These are phyloP conservation scores for Phaeosphaeria sp. DNA, from an alignment of 2,329 filamentous ascomycete genomes.

Conservation along the genomic window DNA sequence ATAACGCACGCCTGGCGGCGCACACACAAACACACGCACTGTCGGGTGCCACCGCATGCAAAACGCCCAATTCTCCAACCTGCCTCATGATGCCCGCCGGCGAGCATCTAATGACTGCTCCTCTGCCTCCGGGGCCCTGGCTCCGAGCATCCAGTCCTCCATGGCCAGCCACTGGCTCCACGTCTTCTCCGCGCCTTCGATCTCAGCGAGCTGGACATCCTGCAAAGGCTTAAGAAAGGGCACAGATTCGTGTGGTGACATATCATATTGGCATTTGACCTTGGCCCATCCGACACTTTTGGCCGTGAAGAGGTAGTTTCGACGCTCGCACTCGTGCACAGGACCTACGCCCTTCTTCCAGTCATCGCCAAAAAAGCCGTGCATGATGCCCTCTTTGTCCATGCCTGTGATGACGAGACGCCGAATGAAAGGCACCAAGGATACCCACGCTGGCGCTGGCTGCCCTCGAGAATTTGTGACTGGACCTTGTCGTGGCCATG, in stretches of 20 bases:
- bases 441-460: slow-evolving; percentile 59
- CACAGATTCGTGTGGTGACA: slow-evolving; percentile 79
- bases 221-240: slow-evolving; percentile 88
- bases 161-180: slow-evolving; percentile 97
- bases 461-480: slow-evolving; percentile 47
- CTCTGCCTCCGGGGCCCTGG: slow-evolving; percentile 66
- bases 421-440: slow-evolving; percentile 86
- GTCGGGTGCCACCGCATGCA: slow-evolving; percentile 1
- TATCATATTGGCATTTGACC: slow-evolving; percentile 91
- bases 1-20: slow-evolving; percentile 9
- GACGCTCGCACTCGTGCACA: slow-evolving; percentile 85
- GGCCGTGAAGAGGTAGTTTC: slow-evolving; percentile 93
- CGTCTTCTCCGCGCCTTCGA: slow-evolving; percentile 78
- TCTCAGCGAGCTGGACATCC: slow-evolving; percentile 77
- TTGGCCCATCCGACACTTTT: slow-evolving; percentile 90
- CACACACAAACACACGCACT: background rate
- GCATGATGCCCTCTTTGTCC: slow-evolving; percentile 83
- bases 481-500: slow-evolving; percentile 52
- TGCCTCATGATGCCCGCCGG: slow-evolving; percentile 27
- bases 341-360: slow-evolving; percentile 81
- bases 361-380: slow-evolving; percentile 96
- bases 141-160: slow-evolving; percentile 99
- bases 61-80: slow-evolving; percentile 31
- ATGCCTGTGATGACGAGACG: slow-evolving; percentile 91
- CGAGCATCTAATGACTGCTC: slow-evolving; percentile 29